phyloP scores from a whole-genome alignment of 805 yeast species.

The Cyberlindnera mississippiensis region DNA sequence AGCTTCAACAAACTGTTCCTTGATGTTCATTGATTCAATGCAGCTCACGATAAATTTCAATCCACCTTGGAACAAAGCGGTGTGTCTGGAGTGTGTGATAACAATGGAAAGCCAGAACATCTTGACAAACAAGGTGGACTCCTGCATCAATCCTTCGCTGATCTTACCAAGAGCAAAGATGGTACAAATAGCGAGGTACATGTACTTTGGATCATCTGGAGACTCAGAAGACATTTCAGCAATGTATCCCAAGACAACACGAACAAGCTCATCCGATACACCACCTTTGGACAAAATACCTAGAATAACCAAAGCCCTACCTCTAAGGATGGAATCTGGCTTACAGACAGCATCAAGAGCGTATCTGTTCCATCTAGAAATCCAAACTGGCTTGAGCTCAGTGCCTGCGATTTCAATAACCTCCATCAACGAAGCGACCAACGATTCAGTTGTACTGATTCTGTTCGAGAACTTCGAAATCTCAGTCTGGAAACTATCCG shows the following conservation, averaged over 20 bases:
- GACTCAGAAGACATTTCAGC: conserved; percentile 31
- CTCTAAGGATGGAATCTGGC: conserved; percentile 54
- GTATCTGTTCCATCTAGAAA: conserved; percentile 60
- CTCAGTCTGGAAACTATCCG: conserved; percentile 33
- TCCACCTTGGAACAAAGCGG: conserved; percentile 38
- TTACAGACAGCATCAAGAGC: conserved; percentile 60
- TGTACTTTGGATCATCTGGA: conserved; percentile 23
- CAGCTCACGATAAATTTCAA: conserved; percentile 35
- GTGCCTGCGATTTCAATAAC: conserved; percentile 49
- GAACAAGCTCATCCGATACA: conserved; percentile 51
- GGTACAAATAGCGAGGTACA: conserved; percentile 32
- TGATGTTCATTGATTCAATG: conserved; percentile 30
- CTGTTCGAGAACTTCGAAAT: conserved; percentile 36
- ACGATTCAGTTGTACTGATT: conserved; percentile 47
- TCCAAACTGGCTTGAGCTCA: conserved; percentile 51
- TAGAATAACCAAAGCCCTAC: conserved; percentile 61
- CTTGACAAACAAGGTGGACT: conserved; percentile 27
- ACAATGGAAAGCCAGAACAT: conserved; percentile 37
- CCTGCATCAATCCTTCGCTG: conserved; percentile 35
- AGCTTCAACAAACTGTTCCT: conserved; percentile 28
- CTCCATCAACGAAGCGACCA: conserved; percentile 51
- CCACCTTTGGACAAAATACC: conserved; percentile 67
- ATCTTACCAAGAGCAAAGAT: conserved; percentile 37
- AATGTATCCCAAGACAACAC: conserved; percentile 32
- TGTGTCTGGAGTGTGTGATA: conserved; percentile 31